Percentiles rank a stretch among this genome's conserved stretches.
These are phyloP conservation scores for Saposhnikovia divaricata DNA, from an alignment of 129 eudicot genomes.

Conservation along the genomic window DNA sequence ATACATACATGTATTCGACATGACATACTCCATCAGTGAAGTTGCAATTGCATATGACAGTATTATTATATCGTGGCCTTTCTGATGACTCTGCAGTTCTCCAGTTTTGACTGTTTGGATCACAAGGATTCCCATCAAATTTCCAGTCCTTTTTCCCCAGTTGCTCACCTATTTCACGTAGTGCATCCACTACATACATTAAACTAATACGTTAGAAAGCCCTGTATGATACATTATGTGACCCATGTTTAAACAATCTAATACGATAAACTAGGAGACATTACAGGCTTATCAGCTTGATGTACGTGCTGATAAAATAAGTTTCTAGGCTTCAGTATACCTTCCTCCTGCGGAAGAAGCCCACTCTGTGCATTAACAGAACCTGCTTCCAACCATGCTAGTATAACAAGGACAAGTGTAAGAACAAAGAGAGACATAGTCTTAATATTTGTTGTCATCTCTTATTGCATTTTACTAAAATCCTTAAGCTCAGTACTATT, in stretches of 20 bases:
- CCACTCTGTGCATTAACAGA: neutral
- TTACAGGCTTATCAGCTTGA: neutral
- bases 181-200: slow-evolving; percentile 29
- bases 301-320: neutral
- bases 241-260: neutral
- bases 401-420: neutral
- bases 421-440: neutral
- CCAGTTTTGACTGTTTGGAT: slow-evolving; percentile 16
- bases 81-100: neutral
- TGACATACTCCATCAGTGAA: slow-evolving; percentile 23
- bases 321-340: neutral
- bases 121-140: slow-evolving; percentile 34
- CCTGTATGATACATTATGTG: neutral
- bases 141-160: slow-evolving; percentile 38
- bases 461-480: neutral
- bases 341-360: slow-evolving; percentile 6
- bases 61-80: slow-evolving; percentile 18
- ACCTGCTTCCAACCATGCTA: neutral
- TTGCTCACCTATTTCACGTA: slow-evolving; percentile 27
- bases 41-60: slow-evolving; percentile 29
- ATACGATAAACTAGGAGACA: neutral
- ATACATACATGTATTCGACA: slow-evolving; percentile 25
- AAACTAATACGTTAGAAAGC: neutral
- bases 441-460: neutral
- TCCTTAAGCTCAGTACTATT: neutral